These are phyloP conservation scores for Biscogniauxia mediterranea DNA, from an alignment of 2,329 filamentous ascomycete genomes.

Conservation along the genomic window DNA sequence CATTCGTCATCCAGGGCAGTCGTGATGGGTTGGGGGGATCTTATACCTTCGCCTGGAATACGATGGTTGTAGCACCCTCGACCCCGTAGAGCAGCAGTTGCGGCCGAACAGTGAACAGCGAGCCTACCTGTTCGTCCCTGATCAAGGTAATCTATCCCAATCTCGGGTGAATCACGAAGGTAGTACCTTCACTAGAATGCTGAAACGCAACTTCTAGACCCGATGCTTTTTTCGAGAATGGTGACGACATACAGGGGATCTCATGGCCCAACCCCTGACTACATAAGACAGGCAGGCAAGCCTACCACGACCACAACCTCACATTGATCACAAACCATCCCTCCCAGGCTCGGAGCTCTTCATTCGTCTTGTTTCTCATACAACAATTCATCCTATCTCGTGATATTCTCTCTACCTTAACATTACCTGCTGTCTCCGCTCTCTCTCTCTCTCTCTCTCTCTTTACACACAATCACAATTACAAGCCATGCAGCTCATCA, in stretches of 20 bases:
- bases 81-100: background rate
- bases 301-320: background rate
- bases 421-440: background rate
- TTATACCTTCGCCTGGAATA: background rate
- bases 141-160: background rate
- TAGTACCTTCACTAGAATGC: background rate
- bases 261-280: background rate
- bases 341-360: background rate
- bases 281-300: background rate
- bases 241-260: background rate
- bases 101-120: background rate
- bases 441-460: background rate
- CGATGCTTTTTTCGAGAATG: background rate
- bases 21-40: background rate
- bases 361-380: background rate
- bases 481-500: background rate
- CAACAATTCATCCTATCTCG: background rate
- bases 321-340: background rate
- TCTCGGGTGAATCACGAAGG: background rate
- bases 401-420: background rate
- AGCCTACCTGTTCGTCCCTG: background rate
- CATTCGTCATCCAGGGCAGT: background rate
- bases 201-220: background rate
- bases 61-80: background rate
- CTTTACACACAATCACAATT: background rate